phyloP scores from a whole-genome alignment of 305 asterid species.

The Solanum chacoense region DNA sequence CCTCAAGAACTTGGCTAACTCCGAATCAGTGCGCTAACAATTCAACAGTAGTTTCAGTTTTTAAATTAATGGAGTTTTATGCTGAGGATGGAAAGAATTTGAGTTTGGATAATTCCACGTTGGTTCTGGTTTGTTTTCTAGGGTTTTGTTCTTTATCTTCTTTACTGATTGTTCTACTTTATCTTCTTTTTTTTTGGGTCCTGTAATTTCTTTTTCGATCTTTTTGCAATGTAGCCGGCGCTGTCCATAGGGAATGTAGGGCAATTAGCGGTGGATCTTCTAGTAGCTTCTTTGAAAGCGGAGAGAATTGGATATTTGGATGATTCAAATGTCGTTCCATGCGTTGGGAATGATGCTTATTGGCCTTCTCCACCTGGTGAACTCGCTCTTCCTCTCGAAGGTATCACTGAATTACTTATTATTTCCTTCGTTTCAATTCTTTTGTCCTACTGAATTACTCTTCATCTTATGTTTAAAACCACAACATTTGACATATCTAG shows the following conservation, averaged over 20 bases:
- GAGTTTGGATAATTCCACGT: slow-evolving; percentile 33
- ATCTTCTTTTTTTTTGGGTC: not conserved
- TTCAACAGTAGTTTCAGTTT: not conserved
- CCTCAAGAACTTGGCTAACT: not conserved
- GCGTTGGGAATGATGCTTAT: slow-evolving; percentile 92
- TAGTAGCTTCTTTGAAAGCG: slow-evolving; percentile 62
- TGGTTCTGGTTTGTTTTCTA: slow-evolving; percentile 43
- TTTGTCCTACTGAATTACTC: not conserved
- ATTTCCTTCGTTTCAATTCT: not conserved
- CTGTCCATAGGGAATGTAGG: slow-evolving; percentile 91
- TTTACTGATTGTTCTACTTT: not conserved
- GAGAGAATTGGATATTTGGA: slow-evolving; percentile 62
- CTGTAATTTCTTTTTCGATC: not conserved
- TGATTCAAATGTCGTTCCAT: slow-evolving; percentile 78
- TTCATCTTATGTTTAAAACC: too few relatives aligned
- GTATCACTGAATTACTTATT: slow-evolving; percentile 11
- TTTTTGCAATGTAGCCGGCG: slow-evolving; percentile 54
- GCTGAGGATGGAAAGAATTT: slow-evolving; percentile 44
- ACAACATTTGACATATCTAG: too few relatives aligned
- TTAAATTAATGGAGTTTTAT: slow-evolving; percentile 43
- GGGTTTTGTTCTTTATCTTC: slow-evolving; percentile 2
- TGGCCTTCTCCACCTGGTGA: slow-evolving; percentile 67
- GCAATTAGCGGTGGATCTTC: slow-evolving; percentile 81
- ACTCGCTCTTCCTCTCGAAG: slow-evolving; percentile 83
- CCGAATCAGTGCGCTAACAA: not conserved